These are phyloP conservation scores for Syncephalastrum contaminatum DNA, from an alignment of 371 early-diverging fungal species.

Conservation along the genomic window DNA sequence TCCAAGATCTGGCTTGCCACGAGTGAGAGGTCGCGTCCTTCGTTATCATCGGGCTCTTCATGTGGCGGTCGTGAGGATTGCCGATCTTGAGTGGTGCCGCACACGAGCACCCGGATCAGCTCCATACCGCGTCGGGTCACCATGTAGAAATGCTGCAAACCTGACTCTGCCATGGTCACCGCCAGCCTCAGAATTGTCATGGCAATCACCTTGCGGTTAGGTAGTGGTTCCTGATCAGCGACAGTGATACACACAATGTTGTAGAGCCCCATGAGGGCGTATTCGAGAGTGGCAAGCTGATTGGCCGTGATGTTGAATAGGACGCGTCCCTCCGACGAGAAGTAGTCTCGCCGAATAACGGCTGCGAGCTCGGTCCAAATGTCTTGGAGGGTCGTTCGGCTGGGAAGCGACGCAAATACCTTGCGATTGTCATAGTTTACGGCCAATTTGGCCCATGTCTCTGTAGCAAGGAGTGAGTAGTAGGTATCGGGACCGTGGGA, in stretches of 20 bases:
- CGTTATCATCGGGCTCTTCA: constrained; percentile 18
- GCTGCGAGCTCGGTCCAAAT: constrained; percentile 42
- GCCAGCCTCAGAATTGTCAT: constrained; percentile 52
- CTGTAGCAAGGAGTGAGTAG: constrained; percentile 55
- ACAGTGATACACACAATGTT: constrained; percentile 50
- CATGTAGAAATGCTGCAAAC: constrained; percentile 39
- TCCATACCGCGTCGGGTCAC: constrained; percentile 46
- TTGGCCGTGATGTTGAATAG: constrained; percentile 47
- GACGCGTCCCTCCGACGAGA: constrained; percentile 41
- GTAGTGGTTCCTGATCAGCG: no score
- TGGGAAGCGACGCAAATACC: constrained; percentile 36
- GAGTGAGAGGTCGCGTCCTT: constrained; percentile 19
- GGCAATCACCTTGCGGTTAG: constrained; percentile 3
- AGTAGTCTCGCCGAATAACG: constrained; percentile 39
- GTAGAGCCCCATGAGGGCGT: constrained; percentile 54
- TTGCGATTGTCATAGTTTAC: constrained; percentile 58
- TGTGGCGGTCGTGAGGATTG: constrained; percentile 26
- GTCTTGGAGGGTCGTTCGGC: constrained; percentile 22
- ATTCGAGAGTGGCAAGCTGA: constrained; percentile 56
- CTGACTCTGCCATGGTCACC: constrained; percentile 52
- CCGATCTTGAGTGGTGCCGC: constrained; percentile 13
- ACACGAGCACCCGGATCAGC: constrained; percentile 35
- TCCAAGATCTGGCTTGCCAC: constrained; percentile 38
- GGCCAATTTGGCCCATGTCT: constrained; percentile 57
- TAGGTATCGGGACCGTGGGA: constrained; percentile 56